These are phyloP conservation scores for Durio zibethinus DNA, from an alignment of 345 rosid genomes.

Conservation along the genomic window DNA sequence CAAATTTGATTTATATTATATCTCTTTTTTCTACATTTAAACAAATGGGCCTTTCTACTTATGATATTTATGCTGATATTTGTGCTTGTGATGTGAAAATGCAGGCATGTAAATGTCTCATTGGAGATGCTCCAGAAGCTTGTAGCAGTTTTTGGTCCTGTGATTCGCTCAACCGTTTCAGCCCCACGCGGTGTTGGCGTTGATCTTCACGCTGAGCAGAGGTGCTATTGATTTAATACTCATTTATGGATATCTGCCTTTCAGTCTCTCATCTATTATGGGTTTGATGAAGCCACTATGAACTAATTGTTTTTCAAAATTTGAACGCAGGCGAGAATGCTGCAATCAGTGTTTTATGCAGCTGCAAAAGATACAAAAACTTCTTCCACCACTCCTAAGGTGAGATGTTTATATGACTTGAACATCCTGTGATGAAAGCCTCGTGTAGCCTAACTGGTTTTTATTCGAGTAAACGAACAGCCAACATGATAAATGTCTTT, in stretches of 20 bases:
- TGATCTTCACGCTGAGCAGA: constrained; percentile 88
- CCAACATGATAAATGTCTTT: background rate
- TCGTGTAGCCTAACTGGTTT: background rate
- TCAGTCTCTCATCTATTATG: background rate
- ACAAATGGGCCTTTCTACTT: background rate
- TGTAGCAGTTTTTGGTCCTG: constrained; percentile 84
- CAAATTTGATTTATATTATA: background rate
- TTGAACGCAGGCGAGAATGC: constrained; percentile 61
- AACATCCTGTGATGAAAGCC: background rate
- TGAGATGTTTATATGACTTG: constrained; percentile 19
- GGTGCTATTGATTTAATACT: constrained; percentile 41
- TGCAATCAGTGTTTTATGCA: constrained; percentile 75
- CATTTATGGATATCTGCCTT: background rate
- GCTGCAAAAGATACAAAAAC: constrained; percentile 72
- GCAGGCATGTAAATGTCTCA: constrained; percentile 70
- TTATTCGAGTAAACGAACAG: background rate
- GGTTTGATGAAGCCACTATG: background rate
- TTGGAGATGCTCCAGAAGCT: constrained; percentile 93
- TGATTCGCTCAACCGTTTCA: constrained; percentile 57
- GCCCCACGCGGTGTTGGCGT: constrained; percentile 75
- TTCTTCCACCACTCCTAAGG: constrained; percentile 67
- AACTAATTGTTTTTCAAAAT: constrained; percentile 7
- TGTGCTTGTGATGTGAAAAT: constrained; percentile 17
- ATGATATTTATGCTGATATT: background rate
- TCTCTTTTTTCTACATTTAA: background rate